A percentile compares a stretch with the other conserved stretches of the same genome.
phyloP scores from a whole-genome alignment of 768 basidiomycete genomes.

The Gymnopilus dilepis region DNA sequence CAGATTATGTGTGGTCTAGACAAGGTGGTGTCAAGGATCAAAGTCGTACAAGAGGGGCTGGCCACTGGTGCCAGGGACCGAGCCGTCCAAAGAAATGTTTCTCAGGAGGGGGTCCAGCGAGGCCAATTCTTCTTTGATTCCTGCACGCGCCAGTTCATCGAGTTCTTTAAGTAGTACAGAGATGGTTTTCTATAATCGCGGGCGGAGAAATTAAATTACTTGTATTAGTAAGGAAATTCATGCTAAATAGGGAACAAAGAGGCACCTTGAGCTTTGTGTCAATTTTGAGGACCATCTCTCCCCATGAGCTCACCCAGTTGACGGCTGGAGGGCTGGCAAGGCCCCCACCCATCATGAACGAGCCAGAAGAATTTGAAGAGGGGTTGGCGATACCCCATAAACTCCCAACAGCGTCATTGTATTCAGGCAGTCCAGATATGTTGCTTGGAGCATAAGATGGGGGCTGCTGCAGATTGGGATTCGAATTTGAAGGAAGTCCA shows the following conservation, averaged over 20 bases:
- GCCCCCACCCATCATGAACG: slow-evolving; percentile 34
- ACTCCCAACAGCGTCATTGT: slow-evolving; percentile 50
- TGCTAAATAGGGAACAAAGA: neutral
- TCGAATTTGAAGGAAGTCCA: slow-evolving; percentile 29
- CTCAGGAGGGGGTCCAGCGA: slow-evolving; percentile 80
- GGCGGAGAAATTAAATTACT: neutral
- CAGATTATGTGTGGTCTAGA: slow-evolving; percentile 1
- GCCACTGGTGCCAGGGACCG: slow-evolving; percentile 29
- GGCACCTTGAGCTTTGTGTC: slow-evolving; percentile 84
- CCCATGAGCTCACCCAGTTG: slow-evolving; percentile 63
- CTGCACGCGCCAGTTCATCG: slow-evolving; percentile 78
- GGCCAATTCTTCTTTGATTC: slow-evolving; percentile 83
- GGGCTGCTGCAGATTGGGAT: slow-evolving; percentile 42
- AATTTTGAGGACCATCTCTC: slow-evolving; percentile 79
- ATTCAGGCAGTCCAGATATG: slow-evolving; percentile 16
- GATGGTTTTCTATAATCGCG: slow-evolving; percentile 75
- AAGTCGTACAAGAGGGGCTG: slow-evolving; percentile 36
- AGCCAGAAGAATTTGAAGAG: slow-evolving; percentile 27
- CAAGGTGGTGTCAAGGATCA: slow-evolving; percentile 23
- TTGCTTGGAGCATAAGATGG: slow-evolving; percentile 7
- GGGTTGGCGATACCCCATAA: slow-evolving; percentile 79
- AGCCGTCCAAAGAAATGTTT: slow-evolving; percentile 50
- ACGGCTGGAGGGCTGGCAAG: slow-evolving; percentile 53
- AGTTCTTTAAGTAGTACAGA: slow-evolving; percentile 80
- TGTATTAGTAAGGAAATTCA: neutral